Evolutionary conservation across 768 basidiomycete genomes (phyloP).

Genomic region (Pholiota conissans): DNA sequence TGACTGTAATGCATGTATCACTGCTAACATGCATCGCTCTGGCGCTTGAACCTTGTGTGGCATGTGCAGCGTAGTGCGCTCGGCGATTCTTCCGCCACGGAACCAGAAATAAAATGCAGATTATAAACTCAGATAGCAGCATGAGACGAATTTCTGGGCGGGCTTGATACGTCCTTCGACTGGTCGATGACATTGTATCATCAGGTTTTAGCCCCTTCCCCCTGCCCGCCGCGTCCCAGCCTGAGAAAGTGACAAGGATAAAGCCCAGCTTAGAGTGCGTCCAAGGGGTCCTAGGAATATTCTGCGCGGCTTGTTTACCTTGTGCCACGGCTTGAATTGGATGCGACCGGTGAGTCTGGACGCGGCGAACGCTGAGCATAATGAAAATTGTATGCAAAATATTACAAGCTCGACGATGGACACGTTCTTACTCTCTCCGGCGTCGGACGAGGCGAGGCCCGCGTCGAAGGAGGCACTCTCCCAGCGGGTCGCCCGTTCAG

Average conservation of each 20-base stretch:
- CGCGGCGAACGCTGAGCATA: neutral
- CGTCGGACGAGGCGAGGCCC: neutral
- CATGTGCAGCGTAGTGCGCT: neutral
- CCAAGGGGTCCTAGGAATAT: neutral
- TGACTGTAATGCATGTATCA: neutral
- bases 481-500: neutral
- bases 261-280: neutral
- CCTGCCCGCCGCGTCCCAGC: neutral
- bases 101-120: neutral
- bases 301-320: neutral
- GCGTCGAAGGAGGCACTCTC: neutral
- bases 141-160: neutral
- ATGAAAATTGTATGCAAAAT: neutral
- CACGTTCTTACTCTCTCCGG: neutral
- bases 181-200: neutral
- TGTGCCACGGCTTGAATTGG: neutral
- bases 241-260: neutral
- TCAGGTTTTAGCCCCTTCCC: neutral
- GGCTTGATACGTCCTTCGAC: neutral
- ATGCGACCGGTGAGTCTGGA: neutral
- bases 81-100: constrained; percentile 4
- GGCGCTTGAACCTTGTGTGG: neutral
- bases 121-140: constrained; percentile 1
- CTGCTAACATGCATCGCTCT: neutral
- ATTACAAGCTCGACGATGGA: neutral